phyloP scores from a whole-genome alignment of 331 rosid species.

The Malus hybrid region DNA sequence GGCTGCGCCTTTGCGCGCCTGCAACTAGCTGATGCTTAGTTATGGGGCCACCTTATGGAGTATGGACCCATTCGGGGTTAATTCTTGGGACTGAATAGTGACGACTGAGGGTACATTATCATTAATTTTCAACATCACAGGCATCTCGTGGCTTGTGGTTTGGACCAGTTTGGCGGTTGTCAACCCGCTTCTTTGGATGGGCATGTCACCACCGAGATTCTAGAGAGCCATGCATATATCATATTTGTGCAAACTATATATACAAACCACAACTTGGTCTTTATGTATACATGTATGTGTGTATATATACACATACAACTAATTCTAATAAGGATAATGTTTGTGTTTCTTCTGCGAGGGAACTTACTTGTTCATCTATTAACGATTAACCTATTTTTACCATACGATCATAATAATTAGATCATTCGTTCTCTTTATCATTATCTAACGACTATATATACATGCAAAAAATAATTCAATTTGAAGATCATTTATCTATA shows the following conservation, averaged over 20 bases:
- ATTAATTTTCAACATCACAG: conserved; percentile 8
- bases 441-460: no score
- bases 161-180: conserved; percentile 64
- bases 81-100: neutral
- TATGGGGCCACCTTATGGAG: neutral
- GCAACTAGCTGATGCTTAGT: neutral
- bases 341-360: no score
- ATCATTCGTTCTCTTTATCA: no score
- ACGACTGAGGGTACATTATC: conserved; percentile 17
- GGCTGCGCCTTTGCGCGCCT: neutral
- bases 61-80: conserved; percentile 10
- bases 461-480: no score
- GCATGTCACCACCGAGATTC: neutral
- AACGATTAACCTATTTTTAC: no score
- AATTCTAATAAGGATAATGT: neutral
- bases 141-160: conserved; percentile 51
- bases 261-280: neutral
- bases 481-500: no score
- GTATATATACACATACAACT: neutral
- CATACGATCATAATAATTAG: no score
- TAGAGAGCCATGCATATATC: neutral
- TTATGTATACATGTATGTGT: neutral
- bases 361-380: no score
- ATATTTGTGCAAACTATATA: neutral
- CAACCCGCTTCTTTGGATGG: conserved; percentile 15